These are phyloP conservation scores for Arxiozyma telluris DNA, from an alignment of 1,139 yeast species.

Conservation along the genomic window DNA sequence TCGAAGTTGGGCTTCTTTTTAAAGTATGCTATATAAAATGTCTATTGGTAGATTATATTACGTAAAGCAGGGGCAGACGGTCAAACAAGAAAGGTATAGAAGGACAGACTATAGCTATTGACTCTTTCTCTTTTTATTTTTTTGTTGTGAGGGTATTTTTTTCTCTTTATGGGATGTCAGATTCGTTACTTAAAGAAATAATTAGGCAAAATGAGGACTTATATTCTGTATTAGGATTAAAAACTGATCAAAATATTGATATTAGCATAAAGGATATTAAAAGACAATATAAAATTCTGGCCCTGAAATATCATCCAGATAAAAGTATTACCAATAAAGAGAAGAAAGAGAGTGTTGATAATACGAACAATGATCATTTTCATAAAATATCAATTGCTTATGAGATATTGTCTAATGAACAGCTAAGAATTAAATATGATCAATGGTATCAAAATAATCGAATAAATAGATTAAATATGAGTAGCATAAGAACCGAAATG, in stretches of 20 bases:
- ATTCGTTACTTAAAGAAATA: background rate
- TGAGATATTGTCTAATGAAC: conserved; percentile 49
- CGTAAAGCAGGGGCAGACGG: too few species aligned
- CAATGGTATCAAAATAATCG: conserved; percentile 13
- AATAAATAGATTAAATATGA: background rate
- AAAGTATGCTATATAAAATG: too few species aligned
- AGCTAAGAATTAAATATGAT: conserved; percentile 49
- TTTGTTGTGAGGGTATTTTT: too few species aligned
- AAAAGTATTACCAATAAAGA: conserved; percentile 39
- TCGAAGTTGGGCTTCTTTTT: too few species aligned
- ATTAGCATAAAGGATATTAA: conserved; percentile 40
- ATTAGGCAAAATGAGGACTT: conserved; percentile 10
- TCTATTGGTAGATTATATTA: too few species aligned
- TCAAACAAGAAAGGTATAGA: too few species aligned
- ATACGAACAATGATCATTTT: conserved; percentile 41
- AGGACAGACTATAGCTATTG: too few species aligned
- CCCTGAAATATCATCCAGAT: conserved; percentile 85
- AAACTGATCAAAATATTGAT: background rate
- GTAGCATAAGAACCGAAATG: conserved; percentile 6
- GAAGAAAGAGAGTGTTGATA: too few species aligned
- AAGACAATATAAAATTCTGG: conserved; percentile 79
- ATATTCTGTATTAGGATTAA: conserved; percentile 16
- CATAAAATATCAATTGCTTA: conserved; percentile 37
- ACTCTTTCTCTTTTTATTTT: too few species aligned
- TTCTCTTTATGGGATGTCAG: background rate